Evolutionary conservation across 352 stramenopile species (phyloP), one percentile per base, ranked within the genome.

Genomic region (Pythium utonaiense): DNA sequence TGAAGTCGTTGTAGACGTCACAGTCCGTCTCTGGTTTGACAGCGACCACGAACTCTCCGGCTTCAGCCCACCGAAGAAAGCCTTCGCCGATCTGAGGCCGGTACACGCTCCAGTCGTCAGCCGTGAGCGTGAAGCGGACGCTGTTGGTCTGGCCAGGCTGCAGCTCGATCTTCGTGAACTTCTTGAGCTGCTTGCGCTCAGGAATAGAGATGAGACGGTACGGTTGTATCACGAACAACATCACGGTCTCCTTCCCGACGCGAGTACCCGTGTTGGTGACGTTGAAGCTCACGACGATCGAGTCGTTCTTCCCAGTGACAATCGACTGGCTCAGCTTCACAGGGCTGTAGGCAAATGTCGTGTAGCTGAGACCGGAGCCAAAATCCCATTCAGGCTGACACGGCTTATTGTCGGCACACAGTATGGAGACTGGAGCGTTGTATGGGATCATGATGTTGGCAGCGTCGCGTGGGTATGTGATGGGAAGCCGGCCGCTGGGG

Each of bases 21-120:
- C 87, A 96, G 58, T 91, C 80, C 91, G 58, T 91, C 80, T 90
- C 72, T 6, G 83, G 77, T 42, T 86, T 88, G 50, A 91, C 66
- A 3, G 77, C 80, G 24, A 95, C 62, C 13, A 87, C 65, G 57
- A 90, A 94, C 3, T 79, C 52, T 16, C 83, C 82, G n/a, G 73
- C 55, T 58, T 96, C 87, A 19, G 86, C 69, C 49, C 88, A 71
- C 19, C 68, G 73, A 13, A 77, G 75, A 60, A 87, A 91, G 3
- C 78, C 77, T 21, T 69, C 64, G 28, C 77, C 77, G 24, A 89
- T 83, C 59, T 89, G 76, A 24, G 79, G 78, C 19, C 77, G 67
- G 41, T 82, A 84, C 7, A 87, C 72, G 33, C 77, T 83, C 78
- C 76, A 88, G 62, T 91, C 78, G 16, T 74, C 70, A 3, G 55